A percentile compares a stretch with the other conserved stretches of the same genome.
Conservation (phyloP, 345 rosid genomes). For the Salix purpurea region DNA sequence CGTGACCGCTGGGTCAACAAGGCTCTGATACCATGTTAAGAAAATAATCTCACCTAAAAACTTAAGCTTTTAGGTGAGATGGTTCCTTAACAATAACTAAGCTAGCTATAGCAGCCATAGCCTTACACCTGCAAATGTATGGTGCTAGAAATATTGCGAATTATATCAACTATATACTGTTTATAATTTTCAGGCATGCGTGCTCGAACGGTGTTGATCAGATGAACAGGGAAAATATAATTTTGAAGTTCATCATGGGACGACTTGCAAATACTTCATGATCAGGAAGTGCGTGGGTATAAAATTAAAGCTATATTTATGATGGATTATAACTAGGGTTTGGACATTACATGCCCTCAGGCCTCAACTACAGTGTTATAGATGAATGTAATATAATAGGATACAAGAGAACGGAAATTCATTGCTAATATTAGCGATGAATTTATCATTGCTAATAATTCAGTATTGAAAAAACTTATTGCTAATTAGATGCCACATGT, state of each 20-base stretch:
- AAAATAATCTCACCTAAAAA: too few species aligned
- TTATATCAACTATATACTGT: too few species aligned
- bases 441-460: too few species aligned
- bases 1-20: too few species aligned
- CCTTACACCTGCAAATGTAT: neutral
- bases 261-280: neutral
- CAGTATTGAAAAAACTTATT: too few species aligned
- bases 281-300: neutral
- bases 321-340: neutral
- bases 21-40: too few species aligned
- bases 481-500: too few species aligned
- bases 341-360: neutral
- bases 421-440: too few species aligned
- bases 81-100: too few species aligned
- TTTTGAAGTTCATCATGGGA: neutral
- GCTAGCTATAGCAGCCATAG: neutral
- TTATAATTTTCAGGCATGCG: conserved; percentile 25
- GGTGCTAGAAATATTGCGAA: neutral
- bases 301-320: too few species aligned
- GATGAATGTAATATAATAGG: neutral
- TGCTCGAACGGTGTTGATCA: conserved; percentile 26
- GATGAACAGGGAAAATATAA: conserved; percentile 28
- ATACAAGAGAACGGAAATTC: too few species aligned
- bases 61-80: too few species aligned
- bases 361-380: neutral